A percentile compares a stretch with the other conserved stretches of the same genome.
Evolutionary conservation across 306 rosid species (phyloP).

Genomic region (Vachellia pachyceras): DNA sequence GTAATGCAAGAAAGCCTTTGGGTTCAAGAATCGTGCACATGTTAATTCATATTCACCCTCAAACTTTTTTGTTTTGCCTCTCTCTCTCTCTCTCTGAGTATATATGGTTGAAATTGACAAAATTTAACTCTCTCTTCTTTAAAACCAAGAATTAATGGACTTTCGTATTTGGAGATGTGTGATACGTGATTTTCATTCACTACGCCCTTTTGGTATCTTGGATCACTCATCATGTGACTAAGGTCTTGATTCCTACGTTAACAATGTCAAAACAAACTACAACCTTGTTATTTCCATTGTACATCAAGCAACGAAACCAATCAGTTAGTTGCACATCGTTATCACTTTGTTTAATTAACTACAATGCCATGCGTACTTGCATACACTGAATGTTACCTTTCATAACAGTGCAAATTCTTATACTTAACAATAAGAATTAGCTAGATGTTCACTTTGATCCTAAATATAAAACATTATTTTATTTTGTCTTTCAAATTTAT

Average conservation of each 20-base stretch:
- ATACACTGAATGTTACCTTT: background rate
- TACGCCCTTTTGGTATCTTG: slow-evolving; percentile 27
- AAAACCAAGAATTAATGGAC: slow-evolving; percentile 55
- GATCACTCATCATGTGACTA: slow-evolving; percentile 4
- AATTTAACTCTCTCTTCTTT: slow-evolving; percentile 42
- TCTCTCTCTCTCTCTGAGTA: background rate
- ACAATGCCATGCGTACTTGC: background rate
- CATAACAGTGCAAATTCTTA: background rate
- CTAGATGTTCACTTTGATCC: no score
- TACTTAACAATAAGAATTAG: no score
- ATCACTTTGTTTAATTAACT: slow-evolving; percentile 27
- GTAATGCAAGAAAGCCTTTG: slow-evolving; percentile 73
- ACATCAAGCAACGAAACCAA: slow-evolving; percentile 20
- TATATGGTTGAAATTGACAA: background rate
- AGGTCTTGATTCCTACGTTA: slow-evolving; percentile 78
- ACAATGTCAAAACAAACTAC: slow-evolving; percentile 15
- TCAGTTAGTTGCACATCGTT: slow-evolving; percentile 44
- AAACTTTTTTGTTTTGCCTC: background rate
- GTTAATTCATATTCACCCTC: slow-evolving; percentile 40
- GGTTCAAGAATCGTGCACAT: slow-evolving; percentile 70
- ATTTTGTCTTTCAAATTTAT: no score
- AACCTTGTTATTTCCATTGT: background rate
- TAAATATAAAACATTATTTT: no score
- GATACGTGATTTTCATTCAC: slow-evolving; percentile 37
- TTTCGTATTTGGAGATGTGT: slow-evolving; percentile 62